Percentiles rank a stretch among this genome's conserved stretches.
Conservation (phyloP, 1,284 basidiomycete species). For the Cerioporus squamosus region DNA sequence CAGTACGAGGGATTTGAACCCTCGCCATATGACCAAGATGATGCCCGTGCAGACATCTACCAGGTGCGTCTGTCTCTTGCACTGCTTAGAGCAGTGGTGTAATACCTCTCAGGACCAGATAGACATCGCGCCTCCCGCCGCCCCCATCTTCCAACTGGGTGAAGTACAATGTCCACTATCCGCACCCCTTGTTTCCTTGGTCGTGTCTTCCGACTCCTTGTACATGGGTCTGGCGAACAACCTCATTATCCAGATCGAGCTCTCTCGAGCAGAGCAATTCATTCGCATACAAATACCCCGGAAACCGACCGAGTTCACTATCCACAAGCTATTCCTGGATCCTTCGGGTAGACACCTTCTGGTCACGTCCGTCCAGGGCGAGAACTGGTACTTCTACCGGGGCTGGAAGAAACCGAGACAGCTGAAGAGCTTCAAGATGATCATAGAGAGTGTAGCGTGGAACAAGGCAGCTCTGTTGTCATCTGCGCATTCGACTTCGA, state of each 20-base stretch:
- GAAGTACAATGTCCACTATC: slow-evolving; percentile 90
- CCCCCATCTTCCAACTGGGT: slow-evolving; percentile 83
- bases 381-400: slow-evolving; percentile 92
- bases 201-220: slow-evolving; percentile 85
- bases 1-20: slow-evolving; percentile 90
- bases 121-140: slow-evolving; percentile 18
- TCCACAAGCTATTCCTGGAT: slow-evolving; percentile 86
- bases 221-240: slow-evolving; percentile 85
- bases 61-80: slow-evolving; percentile 38
- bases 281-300: slow-evolving; percentile 77
- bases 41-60: slow-evolving; percentile 45
- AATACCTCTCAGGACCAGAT: slow-evolving; percentile 13
- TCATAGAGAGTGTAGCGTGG: slow-evolving; percentile 95
- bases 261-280: slow-evolving; percentile 82
- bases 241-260: slow-evolving; percentile 81
- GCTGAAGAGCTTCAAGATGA: slow-evolving; percentile 83
- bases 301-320: slow-evolving; percentile 70
- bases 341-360: slow-evolving; percentile 91
- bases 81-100: background rate
- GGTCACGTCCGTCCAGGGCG: slow-evolving; percentile 85
- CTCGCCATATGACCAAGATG: slow-evolving; percentile 59
- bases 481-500: slow-evolving; percentile 69
- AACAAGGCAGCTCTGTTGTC: slow-evolving; percentile 77
- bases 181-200: slow-evolving; percentile 78
- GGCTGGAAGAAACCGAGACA: slow-evolving; percentile 81